Evolutionary conservation across 108 stramenopile species (phyloP).

Genomic region (Schizochytrium sp.): DNA sequence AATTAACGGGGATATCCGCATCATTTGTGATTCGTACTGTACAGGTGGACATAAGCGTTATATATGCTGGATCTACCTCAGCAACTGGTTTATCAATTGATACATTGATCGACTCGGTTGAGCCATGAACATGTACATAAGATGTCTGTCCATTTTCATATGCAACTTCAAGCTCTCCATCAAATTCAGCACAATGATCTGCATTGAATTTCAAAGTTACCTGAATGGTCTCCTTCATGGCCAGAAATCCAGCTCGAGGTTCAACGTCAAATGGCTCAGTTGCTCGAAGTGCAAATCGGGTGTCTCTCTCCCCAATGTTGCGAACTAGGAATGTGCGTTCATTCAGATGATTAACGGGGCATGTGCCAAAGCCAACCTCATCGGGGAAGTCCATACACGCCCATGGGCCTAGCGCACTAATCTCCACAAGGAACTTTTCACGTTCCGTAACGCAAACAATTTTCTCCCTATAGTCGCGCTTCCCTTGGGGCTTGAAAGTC

Average conservation of each 20-base stretch:
- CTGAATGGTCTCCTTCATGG: slow-evolving; percentile 64
- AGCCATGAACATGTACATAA: slow-evolving; percentile 67
- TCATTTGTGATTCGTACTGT: slow-evolving; percentile 73
- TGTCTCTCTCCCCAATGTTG: slow-evolving; percentile 72
- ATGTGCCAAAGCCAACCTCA: slow-evolving; percentile 69
- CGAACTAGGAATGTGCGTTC: slow-evolving; percentile 72
- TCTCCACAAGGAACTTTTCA: slow-evolving; percentile 78
- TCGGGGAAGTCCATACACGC: slow-evolving; percentile 76
- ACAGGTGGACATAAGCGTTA: slow-evolving; percentile 72
- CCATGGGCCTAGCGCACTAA: slow-evolving; percentile 73
- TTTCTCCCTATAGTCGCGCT: slow-evolving; percentile 75
- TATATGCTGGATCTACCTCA: slow-evolving; percentile 76
- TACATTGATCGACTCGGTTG: slow-evolving; percentile 75
- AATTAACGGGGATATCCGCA: slow-evolving; percentile 74
- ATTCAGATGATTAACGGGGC: slow-evolving; percentile 71
- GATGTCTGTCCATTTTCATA: slow-evolving; percentile 67
- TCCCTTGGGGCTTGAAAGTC: slow-evolving; percentile 77
- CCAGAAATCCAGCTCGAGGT: slow-evolving; percentile 61
- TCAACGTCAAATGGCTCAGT: slow-evolving; percentile 55
- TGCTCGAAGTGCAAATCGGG: slow-evolving; percentile 67
- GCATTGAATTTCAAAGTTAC: slow-evolving; percentile 68
- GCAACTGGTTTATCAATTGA: slow-evolving; percentile 67
- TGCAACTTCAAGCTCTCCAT: slow-evolving; percentile 71
- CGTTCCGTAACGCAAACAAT: slow-evolving; percentile 77
- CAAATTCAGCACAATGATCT: slow-evolving; percentile 38